Evolutionary conservation across 2,329 filamentous ascomycete genomes (phyloP).

Genomic region (Aspergillus spinulosporus): DNA sequence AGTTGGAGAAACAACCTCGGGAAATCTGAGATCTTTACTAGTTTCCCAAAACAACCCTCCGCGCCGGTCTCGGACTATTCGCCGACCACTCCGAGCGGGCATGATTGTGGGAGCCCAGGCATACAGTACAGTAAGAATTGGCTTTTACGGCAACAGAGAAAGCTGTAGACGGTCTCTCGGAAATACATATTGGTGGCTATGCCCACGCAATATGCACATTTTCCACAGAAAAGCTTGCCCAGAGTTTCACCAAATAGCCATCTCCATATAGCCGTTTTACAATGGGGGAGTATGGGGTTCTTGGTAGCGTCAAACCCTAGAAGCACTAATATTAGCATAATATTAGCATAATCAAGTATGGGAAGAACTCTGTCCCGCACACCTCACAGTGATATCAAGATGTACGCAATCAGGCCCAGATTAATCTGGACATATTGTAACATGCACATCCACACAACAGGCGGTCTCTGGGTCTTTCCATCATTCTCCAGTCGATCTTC

Average conservation of each 20-base stretch:
- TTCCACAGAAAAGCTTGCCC: not conserved
- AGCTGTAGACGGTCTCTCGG: not conserved
- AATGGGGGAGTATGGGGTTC: not conserved
- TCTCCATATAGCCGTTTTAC: not conserved
- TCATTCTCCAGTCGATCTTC: not conserved
- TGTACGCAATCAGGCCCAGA: not conserved
- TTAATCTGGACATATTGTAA: not conserved
- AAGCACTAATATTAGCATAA: no score
- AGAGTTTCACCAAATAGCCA: not conserved
- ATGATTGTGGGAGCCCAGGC: no score
- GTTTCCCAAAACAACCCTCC: not conserved
- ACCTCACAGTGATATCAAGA: not conserved
- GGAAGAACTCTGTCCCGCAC: not conserved
- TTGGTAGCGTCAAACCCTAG: no score
- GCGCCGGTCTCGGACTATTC: constrained; percentile 20
- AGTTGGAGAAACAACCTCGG: constrained; percentile 9
- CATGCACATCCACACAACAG: not conserved
- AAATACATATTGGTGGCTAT: not conserved
- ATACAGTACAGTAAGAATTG: constrained; percentile 12
- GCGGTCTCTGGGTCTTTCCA: not conserved
- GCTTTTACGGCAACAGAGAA: constrained; percentile 19
- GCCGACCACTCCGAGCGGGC: constrained; percentile 17
- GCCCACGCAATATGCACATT: not conserved
- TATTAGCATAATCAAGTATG: not conserved
- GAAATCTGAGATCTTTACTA: constrained; percentile 6